Conservation (phyloP, 2,329 filamentous ascomycete species). For the Hypoxylon sp. region DNA sequence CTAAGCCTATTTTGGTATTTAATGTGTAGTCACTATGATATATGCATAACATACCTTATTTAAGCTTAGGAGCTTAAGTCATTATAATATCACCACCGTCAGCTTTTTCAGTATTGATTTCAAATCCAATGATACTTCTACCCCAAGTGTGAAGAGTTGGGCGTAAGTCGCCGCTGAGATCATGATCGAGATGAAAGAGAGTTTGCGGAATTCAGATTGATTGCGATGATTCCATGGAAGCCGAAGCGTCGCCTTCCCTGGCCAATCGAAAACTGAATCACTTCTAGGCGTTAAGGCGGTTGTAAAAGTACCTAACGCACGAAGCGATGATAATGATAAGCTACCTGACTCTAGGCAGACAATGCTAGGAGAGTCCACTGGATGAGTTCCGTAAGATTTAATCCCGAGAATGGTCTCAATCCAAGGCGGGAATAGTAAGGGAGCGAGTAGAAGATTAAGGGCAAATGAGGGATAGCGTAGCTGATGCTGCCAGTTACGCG, state of each 20-base stretch:
- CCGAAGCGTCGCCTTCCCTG: neutral
- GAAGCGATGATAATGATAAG: conserved; percentile 16
- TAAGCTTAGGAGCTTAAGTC: conserved; percentile 20
- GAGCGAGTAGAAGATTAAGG: conserved; percentile 21
- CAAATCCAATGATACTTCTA: conserved; percentile 17
- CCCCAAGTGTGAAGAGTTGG: neutral
- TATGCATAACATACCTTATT: conserved; percentile 38
- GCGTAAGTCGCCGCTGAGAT: neutral
- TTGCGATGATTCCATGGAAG: conserved; percentile 9
- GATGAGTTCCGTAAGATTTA: conserved; percentile 12
- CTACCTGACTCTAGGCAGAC: conserved; percentile 5
- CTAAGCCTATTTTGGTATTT: conserved; percentile 32
- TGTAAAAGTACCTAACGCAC: conserved; percentile 11
- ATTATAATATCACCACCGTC: conserved; percentile 24
- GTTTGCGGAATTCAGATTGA: neutral
- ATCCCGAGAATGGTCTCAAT: conserved; percentile 29
- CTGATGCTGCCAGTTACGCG: conserved; percentile 38
- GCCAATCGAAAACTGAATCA: conserved; percentile 1
- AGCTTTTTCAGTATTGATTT: conserved; percentile 6
- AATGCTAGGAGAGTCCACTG: neutral
- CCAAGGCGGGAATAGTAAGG: conserved; percentile 27
- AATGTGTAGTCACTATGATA: conserved; percentile 15
- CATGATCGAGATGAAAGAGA: neutral
- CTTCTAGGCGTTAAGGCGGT: conserved; percentile 3
- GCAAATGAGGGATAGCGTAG: conserved; percentile 25